These are phyloP conservation scores for Penicillium expansum DNA, from an alignment of 2,329 filamentous ascomycete genomes.

Conservation along the genomic window DNA sequence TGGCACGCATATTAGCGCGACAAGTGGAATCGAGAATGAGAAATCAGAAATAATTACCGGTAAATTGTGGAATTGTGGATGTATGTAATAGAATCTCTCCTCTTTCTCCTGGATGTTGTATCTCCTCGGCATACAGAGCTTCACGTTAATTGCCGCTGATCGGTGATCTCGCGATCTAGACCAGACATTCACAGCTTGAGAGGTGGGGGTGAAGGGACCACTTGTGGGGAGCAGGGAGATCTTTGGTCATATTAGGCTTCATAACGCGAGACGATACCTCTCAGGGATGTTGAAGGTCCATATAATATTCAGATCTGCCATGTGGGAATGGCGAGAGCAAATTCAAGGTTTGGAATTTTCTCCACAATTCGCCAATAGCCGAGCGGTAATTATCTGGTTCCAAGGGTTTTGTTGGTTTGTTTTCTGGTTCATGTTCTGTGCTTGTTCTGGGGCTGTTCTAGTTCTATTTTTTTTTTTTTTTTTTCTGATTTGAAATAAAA, in stretches of 20 bases:
- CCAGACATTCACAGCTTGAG: neutral
- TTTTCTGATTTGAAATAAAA: neutral
- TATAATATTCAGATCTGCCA: slow-evolving; percentile 1
- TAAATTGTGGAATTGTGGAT: neutral
- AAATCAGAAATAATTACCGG: neutral
- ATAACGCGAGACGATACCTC: neutral
- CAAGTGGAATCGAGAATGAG: neutral
- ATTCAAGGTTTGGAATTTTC: neutral
- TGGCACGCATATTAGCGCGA: neutral
- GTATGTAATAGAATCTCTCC: neutral
- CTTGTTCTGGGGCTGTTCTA: too few species aligned
- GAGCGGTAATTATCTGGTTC: neutral
- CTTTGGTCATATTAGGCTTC: neutral
- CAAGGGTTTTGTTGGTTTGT: neutral
- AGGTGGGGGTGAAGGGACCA: too few species aligned
- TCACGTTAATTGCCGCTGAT: neutral
- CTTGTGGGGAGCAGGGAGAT: too few species aligned
- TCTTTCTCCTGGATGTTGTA: neutral
- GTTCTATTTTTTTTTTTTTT: neutral
- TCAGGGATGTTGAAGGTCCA: too few species aligned
- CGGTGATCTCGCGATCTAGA: slow-evolving; percentile 5
- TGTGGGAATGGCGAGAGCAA: neutral
- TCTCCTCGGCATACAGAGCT: neutral
- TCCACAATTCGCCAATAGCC: neutral
- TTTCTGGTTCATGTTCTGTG: neutral